Evolutionary conservation across 768 basidiomycete genomes (phyloP).

Genomic region (Auriscalpium orientale): DNA sequence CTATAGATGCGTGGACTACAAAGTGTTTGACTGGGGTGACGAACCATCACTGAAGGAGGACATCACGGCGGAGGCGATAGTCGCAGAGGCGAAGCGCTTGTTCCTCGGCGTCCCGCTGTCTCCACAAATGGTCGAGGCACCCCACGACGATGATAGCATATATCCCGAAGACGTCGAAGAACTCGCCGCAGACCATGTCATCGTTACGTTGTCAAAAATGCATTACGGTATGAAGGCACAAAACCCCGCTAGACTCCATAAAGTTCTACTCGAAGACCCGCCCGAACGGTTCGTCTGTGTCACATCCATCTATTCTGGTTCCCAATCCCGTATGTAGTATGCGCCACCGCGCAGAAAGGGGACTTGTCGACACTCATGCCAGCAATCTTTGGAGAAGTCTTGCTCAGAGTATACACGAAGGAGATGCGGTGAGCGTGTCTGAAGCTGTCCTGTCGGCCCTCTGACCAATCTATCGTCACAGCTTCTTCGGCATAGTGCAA

Average conservation of each 20-base stretch:
- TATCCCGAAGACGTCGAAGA: slow-evolving; percentile 22
- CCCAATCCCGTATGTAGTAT: slow-evolving; percentile 25
- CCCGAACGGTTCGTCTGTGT: slow-evolving; percentile 37
- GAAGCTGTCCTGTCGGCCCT: neutral
- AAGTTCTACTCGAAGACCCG: slow-evolving; percentile 68
- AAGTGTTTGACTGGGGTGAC: slow-evolving; percentile 34
- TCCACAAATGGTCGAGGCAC: neutral
- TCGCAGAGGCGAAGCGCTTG: slow-evolving; percentile 21
- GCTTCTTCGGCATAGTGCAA: slow-evolving; percentile 58
- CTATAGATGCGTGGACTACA: slow-evolving; percentile 65
- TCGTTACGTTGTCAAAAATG: slow-evolving; percentile 56
- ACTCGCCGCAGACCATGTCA: slow-evolving; percentile 43
- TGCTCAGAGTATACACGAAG: slow-evolving; percentile 63
- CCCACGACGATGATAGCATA: slow-evolving; percentile 8
- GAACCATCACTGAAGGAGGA: slow-evolving; percentile 17
- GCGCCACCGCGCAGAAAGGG: slow-evolving; percentile 38
- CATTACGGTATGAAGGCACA: slow-evolving; percentile 70
- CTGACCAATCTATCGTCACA: slow-evolving; percentile 11
- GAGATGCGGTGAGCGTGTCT: slow-evolving; percentile 31
- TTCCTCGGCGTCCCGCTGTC: neutral
- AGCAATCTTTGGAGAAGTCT: slow-evolving; percentile 56
- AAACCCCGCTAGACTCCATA: slow-evolving; percentile 62
- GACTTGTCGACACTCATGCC: slow-evolving; percentile 66
- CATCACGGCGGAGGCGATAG: slow-evolving; percentile 32
- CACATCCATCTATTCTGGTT: too few relatives aligned